Evolutionary conservation across 176 grass and related monocot species (phyloP).

Genomic region (Cymbopogon citratus): DNA sequence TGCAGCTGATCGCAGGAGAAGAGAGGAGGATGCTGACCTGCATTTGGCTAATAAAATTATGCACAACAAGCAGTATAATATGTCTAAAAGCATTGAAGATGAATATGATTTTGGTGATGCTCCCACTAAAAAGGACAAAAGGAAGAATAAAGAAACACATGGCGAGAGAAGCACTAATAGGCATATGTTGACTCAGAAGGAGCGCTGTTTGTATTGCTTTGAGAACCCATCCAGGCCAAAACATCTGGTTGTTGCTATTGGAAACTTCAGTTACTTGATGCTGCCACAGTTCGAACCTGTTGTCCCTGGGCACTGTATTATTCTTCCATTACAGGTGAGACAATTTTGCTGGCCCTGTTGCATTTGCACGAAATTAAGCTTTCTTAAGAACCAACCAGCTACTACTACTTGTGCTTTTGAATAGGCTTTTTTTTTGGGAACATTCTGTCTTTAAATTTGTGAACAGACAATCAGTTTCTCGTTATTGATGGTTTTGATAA

Average conservation of each 20-base stretch:
- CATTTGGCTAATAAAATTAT: slow-evolving; percentile 54
- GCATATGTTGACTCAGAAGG: too few species aligned
- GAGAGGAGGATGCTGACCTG: slow-evolving; percentile 78
- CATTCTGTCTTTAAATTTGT: neutral
- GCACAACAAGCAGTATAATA: slow-evolving; percentile 33
- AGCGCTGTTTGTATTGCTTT: too few species aligned
- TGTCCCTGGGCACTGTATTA: slow-evolving; percentile 76
- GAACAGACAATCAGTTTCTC: neutral
- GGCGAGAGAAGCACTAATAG: too few species aligned
- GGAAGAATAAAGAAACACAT: too few species aligned
- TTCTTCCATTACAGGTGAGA: slow-evolving; percentile 84
- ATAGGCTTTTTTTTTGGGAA: too few species aligned
- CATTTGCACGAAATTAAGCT: too few species aligned
- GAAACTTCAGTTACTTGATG: slow-evolving; percentile 93
- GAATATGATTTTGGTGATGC: too few species aligned
- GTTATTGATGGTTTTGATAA: slow-evolving; percentile 11
- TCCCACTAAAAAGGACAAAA: too few species aligned
- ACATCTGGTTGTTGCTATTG: slow-evolving; percentile 69
- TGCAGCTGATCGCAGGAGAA: slow-evolving; percentile 54
- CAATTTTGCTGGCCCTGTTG: neutral
- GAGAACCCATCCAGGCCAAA: too few species aligned
- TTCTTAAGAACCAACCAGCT: too few species aligned
- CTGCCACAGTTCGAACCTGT: slow-evolving; percentile 72
- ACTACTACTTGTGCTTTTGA: too few species aligned
- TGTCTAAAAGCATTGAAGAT: too few species aligned